These are phyloP conservation scores for Colletotrichum nymphaeae DNA, from an alignment of 2,329 filamentous ascomycete species.

Conservation along the genomic window DNA sequence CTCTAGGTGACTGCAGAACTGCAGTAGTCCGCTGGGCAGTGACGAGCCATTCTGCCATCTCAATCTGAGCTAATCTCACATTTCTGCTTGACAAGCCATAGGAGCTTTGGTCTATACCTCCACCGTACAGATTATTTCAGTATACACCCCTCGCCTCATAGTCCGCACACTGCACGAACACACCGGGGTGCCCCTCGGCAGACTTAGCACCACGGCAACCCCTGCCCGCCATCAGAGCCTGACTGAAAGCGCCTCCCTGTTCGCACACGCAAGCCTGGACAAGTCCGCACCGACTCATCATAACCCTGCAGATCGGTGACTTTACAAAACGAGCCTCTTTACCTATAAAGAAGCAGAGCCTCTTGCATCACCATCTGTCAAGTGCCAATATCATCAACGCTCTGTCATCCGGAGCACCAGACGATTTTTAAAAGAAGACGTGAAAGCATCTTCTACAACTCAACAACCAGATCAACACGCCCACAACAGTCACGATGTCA, in stretches of 20 bases:
- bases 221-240: slow-evolving; percentile 22
- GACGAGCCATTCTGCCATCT: slow-evolving; percentile 13
- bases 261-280: slow-evolving; percentile 27
- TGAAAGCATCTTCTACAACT: not conserved
- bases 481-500: slow-evolving; percentile 10
- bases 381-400: not conserved
- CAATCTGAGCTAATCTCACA: slow-evolving; percentile 19
- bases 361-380: slow-evolving; percentile 25
- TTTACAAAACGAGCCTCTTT: slow-evolving; percentile 18
- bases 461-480: not conserved
- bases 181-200: slow-evolving; percentile 31
- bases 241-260: slow-evolving; percentile 20
- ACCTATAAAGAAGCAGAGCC: slow-evolving; percentile 35
- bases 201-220: slow-evolving; percentile 17
- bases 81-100: slow-evolving; percentile 27
- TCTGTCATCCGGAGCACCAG: slow-evolving; percentile 27
- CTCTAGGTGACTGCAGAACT: slow-evolving; percentile 7
- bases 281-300: slow-evolving; percentile 13
- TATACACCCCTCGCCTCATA: slow-evolving; percentile 7
- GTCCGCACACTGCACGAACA: slow-evolving; percentile 12
- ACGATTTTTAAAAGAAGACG: slow-evolving; percentile 12
- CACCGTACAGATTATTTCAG: not conserved
- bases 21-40: slow-evolving; percentile 28
- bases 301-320: slow-evolving; percentile 29
- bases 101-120: slow-evolving; percentile 16